Evolutionary conservation across 805 yeast species (phyloP), one percentile per base, ranked within the genome.

Genomic region (Saccharomycopsis guyanensis): DNA sequence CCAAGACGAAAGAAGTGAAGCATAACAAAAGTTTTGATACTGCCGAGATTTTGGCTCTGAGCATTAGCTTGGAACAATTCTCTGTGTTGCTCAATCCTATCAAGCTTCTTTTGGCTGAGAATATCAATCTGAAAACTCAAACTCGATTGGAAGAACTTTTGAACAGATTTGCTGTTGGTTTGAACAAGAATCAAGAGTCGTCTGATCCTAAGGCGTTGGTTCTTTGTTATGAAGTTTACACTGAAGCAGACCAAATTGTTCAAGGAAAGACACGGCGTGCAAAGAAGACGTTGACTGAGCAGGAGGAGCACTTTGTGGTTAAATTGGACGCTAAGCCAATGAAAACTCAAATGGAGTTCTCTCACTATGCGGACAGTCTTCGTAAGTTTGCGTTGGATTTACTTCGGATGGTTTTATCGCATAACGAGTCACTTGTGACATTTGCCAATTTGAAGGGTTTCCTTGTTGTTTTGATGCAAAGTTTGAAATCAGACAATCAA

Each of bases 1-100:
- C 86, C 25, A 79, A 81, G 51, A 85, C 88, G 79, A 85, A 83
- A 56, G 98, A 91, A 67, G 91, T 93, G 31, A 89, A 87, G 60
- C 81, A 78, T 53, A 86, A 86, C 58, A 87, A 87, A 65, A 82
- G 95, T 68, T 84, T 68, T 59, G 97, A 93, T 55, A 78, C 93
- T 3, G 94, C 82, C 23, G 95, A 89, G 63, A 66, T 87, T 16
- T 58, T 91, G 40, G 74, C 95, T 0, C 63, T 77, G 13, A 77
- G 78, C 57, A 73, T 91, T 31, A 67, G 75, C 13, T 66, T 88
- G 48, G 62, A 71, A 3, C 62, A 66, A 22, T 86, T 89, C 58
- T 66, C 71, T 5, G 64, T 63, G 43, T 62, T 93, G 20, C 61
- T 89, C 15, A 67, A 69, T 13, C 97, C 97, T 1, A 67, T 93